Base-by-base conservation (phyloP, 805 yeast species). In the Zygoascus ofunaensis region DNA sequence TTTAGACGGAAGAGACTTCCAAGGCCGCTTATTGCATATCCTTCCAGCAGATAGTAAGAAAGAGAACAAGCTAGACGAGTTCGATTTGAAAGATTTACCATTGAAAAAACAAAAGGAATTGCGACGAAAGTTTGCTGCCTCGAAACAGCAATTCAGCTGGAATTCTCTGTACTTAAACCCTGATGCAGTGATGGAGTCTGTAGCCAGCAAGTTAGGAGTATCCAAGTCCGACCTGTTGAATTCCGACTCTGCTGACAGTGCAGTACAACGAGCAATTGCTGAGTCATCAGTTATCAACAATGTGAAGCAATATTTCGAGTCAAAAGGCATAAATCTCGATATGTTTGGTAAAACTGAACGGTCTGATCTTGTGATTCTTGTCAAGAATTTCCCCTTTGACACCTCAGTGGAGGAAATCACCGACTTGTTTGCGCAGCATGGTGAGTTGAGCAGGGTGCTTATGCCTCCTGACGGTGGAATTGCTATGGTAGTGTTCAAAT, bases 391-490 rank as follows among this genome's bases (percentile, higher is more conserved):
- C 58, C 95, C 96, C 12, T 84, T 67, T 61, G 95, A 92, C 20
- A 89, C 97, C 0, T 77, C 85, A 0, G 67, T 72, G 15, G 83
- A 78, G 47, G 97, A 92, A 54, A 61, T 92, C 24, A 80, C 87
- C 19, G 95, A 86, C 49, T 59, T 90, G 56, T 92, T 92, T 56
- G 63, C 81, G 2, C 80, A 80, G 33, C 79, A 76, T 62, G 98
- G 98, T 43, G 82, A 82, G 50, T 57, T 92, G 22, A 79, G 77
- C 50, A 73, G 95, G 54, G 70, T 87, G 15, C 65, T 92, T 49
- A 84, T 92, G 87, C 98, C 98, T 14, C 95, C 96, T 4, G 83
- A 94, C 4, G 97, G 97, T 7, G 87, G 96, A 0, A 87, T 92
- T 55, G 97, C 97, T 10, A 83, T 92, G 58, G 80, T 92, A 7